Percentiles rank a stretch among this genome's conserved stretches.
Evolutionary conservation across 345 rosid genomes (phyloP).

Genomic region (Nephelium lappaceum): DNA sequence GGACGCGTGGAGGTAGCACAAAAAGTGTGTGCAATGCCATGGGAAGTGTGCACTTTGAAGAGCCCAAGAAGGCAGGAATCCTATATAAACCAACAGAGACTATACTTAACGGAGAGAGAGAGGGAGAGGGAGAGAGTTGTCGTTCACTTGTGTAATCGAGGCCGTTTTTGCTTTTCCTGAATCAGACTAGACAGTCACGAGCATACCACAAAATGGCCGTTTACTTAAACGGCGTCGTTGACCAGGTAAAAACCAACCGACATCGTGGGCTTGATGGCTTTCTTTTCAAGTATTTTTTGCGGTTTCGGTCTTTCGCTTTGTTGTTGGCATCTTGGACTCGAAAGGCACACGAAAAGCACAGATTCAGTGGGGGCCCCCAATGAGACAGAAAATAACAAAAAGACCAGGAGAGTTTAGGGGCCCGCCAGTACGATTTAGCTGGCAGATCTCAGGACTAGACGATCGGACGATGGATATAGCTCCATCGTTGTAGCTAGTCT

Average conservation of each 20-base stretch:
- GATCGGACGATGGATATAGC: slow-evolving; percentile 15
- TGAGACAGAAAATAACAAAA: not conserved
- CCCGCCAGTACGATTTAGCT: not conserved
- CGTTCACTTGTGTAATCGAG: not conserved
- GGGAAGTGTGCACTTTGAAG: slow-evolving; percentile 7
- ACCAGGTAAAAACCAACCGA: no score
- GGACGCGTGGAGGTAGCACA: slow-evolving; percentile 10
- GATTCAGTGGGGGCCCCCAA: not conserved
- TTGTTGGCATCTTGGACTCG: not conserved
- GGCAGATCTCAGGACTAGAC: not conserved
- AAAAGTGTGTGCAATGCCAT: not conserved
- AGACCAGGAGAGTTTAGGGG: not conserved
- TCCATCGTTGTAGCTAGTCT: not conserved
- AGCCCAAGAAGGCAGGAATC: not conserved
- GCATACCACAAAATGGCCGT: not conserved
- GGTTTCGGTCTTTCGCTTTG: not conserved
- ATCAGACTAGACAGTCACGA: slow-evolving; percentile 8
- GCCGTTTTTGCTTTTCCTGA: not conserved
- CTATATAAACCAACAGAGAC: no score
- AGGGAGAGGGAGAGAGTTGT: not conserved
- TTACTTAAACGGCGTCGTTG: not conserved
- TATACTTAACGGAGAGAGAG: not conserved
- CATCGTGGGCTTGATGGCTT: not conserved
- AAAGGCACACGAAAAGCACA: not conserved
- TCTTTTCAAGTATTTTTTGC: not conserved